phyloP scores from a whole-genome alignment of 176 grass and related monocot species.

The Oryza coarctata region DNA sequence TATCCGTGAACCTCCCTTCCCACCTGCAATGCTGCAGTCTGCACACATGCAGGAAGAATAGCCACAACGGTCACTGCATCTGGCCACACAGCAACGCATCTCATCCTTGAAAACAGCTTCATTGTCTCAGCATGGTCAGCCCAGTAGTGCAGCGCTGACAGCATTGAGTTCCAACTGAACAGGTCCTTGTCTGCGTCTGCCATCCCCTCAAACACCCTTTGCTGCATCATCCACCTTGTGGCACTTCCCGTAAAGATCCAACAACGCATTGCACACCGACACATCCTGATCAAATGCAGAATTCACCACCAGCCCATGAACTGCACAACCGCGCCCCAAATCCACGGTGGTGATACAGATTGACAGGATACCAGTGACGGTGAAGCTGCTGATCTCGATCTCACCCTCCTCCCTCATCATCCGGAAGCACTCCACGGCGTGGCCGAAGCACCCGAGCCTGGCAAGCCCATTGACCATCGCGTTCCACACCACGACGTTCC shows the following conservation, averaged over 20 bases:
- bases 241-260: slow-evolving; percentile 74
- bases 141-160: slow-evolving; percentile 55
- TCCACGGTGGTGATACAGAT: slow-evolving; percentile 46
- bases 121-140: slow-evolving; percentile 43
- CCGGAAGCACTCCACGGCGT: slow-evolving; percentile 42
- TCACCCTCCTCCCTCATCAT: slow-evolving; percentile 42
- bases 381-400: slow-evolving; percentile 53
- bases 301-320: slow-evolving; percentile 53
- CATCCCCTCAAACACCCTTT: slow-evolving; percentile 53
- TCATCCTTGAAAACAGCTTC: slow-evolving; percentile 50
- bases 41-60: slow-evolving; percentile 55
- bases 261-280: slow-evolving; percentile 45
- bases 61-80: slow-evolving; percentile 48
- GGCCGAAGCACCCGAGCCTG: slow-evolving; percentile 48
- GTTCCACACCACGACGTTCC: slow-evolving; percentile 64
- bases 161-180: slow-evolving; percentile 78
- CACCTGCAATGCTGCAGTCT: slow-evolving; percentile 46
- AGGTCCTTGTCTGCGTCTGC: slow-evolving; percentile 44
- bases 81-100: slow-evolving; percentile 8
- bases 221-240: slow-evolving; percentile 36
- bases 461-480: slow-evolving; percentile 63
- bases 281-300: slow-evolving; percentile 36
- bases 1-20: slow-evolving; percentile 62
- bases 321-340: slow-evolving; percentile 23
- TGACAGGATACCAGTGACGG: slow-evolving; percentile 53